Evolutionary conservation across 2,329 filamentous ascomycete genomes (phyloP).

Genomic region (Diaporthe vexans): DNA sequence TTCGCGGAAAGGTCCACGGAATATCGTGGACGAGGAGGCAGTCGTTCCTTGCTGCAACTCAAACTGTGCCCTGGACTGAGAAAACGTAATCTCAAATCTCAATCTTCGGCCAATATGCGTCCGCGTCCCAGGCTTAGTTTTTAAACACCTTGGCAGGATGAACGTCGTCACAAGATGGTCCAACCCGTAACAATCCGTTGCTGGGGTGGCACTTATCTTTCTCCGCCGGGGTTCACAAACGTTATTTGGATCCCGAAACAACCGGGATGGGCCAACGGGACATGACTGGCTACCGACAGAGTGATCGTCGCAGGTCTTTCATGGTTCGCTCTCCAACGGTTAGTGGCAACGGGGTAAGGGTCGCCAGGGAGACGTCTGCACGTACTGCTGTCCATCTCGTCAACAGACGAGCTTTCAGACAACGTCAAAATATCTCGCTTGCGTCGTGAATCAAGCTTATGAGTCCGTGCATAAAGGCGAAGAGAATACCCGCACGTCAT

Average conservation of each 20-base stretch:
- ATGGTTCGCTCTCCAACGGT: background rate
- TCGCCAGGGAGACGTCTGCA: no score
- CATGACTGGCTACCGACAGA: conserved; percentile 2
- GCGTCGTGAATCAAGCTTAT: background rate
- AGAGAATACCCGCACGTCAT: conserved; percentile 2
- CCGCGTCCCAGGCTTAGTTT: conserved; percentile 20
- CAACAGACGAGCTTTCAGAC: background rate
- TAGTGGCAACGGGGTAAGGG: background rate
- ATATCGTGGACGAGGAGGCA: background rate
- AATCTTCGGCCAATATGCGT: conserved; percentile 24
- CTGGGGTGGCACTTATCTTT: background rate
- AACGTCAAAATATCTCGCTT: background rate
- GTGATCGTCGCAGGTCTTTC: background rate
- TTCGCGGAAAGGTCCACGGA: no score
- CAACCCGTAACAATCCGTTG: background rate
- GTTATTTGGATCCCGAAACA: conserved; percentile 23
- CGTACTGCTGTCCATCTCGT: background rate
- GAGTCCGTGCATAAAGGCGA: background rate
- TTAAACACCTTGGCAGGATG: conserved; percentile 27
- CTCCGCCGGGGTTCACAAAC: background rate
- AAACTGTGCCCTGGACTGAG: background rate
- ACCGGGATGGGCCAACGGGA: background rate
- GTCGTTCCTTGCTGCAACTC: background rate
- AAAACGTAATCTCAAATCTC: background rate
- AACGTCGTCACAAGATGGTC: conserved; percentile 25